These are phyloP conservation scores for Fabrea salina DNA, from an alignment of 169 alveolate genomes.

Conservation along the genomic window DNA sequence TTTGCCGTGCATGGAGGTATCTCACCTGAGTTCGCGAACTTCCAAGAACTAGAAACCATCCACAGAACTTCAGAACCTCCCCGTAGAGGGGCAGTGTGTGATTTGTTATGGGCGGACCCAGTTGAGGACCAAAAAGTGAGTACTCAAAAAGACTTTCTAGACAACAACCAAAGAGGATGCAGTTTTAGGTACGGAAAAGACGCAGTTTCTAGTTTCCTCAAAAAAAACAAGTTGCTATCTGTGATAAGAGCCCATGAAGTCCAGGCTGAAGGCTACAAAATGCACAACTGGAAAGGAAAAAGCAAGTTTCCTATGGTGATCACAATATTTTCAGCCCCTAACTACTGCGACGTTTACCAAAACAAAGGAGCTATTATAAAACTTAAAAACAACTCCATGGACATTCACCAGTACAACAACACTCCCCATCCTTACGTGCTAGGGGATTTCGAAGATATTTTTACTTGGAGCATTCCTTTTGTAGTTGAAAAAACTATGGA, in stretches of 20 bases:
- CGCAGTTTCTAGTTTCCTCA: conserved; percentile 89
- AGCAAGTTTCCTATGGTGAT: conserved; percentile 88
- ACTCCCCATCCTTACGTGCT: conserved; percentile 93
- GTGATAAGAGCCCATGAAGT: conserved; percentile 96
- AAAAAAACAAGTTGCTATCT: conserved; percentile 86
- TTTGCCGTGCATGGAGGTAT: conserved; percentile 96
- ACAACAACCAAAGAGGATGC: conserved; percentile 89
- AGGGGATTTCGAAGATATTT: conserved; percentile 94
- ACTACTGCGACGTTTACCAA: conserved; percentile 95
- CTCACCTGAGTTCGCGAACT: conserved; percentile 84
- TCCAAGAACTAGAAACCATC: conserved; percentile 65
- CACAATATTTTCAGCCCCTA: conserved; percentile 98
- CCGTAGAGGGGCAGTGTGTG: conserved; percentile 91
- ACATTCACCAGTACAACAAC: conserved; percentile 69
- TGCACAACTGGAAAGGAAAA: conserved; percentile 84
- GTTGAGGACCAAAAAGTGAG: conserved; percentile 85
- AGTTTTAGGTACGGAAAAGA: conserved; percentile 88
- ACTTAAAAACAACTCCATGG: conserved; percentile 79
- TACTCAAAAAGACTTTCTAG: conserved; percentile 43
- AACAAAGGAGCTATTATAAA: conserved; percentile 96
- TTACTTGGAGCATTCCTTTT: conserved; percentile 97
- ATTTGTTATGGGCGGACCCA: conserved; percentile 95
- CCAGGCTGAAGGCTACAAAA: conserved; percentile 91
- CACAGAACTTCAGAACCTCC: conserved; percentile 96
- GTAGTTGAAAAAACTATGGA: conserved; percentile 90